phyloP scores from a whole-genome alignment of 164 flowering plant genomes.

The Piper betle region DNA sequence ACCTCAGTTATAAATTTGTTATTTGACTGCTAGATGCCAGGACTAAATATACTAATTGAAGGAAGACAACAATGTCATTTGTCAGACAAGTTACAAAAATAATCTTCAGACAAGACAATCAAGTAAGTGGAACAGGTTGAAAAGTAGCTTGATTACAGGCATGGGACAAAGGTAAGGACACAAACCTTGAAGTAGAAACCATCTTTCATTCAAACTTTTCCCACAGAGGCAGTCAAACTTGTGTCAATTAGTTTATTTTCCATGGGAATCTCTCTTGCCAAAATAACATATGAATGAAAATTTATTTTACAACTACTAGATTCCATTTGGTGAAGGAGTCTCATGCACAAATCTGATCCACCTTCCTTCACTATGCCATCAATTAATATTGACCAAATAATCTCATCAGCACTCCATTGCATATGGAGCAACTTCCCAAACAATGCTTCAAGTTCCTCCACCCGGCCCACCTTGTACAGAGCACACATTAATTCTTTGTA shows the following conservation, averaged over 20 bases:
- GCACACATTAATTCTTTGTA: constrained; percentile 44
- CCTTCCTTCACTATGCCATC: constrained; percentile 66
- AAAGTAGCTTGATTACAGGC: no score
- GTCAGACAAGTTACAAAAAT: no score
- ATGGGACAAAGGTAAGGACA: no score
- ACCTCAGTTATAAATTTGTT: no score
- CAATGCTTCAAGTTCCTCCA: constrained; percentile 36
- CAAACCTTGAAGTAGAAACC: no score
- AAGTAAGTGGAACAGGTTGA: no score
- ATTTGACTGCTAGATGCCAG: no score
- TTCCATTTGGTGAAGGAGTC: constrained; percentile 50
- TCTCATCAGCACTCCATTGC: constrained; percentile 54
- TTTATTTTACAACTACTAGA: constrained; percentile 25
- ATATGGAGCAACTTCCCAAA: constrained; percentile 41
- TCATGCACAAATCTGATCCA: constrained; percentile 33
- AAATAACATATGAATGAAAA: constrained; percentile 30
- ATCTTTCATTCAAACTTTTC: constrained; percentile 7
- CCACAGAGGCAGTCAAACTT: constrained; percentile 18
- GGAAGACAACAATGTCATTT: no score
- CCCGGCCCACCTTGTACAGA: constrained; percentile 28
- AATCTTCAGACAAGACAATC: no score
- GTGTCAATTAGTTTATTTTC: constrained; percentile 21
- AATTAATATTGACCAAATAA: constrained; percentile 66
- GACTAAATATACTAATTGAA: no score
- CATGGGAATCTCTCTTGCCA: constrained; percentile 45